phyloP scores from a whole-genome alignment of 2,329 filamentous ascomycete species.

The Xylariaceae sp. region DNA sequence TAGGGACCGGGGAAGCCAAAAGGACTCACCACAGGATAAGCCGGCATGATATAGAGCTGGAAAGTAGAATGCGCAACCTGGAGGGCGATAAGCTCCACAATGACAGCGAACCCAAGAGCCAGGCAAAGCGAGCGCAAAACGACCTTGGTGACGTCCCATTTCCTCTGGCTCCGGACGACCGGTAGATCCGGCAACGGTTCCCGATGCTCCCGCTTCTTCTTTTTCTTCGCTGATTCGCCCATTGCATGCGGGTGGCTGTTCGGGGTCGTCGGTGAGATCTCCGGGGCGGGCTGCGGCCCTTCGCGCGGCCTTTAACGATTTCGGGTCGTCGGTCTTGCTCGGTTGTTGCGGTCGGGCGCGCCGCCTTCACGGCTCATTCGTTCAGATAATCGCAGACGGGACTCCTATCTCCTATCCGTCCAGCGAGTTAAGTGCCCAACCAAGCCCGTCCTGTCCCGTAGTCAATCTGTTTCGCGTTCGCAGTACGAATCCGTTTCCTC shows the following conservation, averaged over 20 bases:
- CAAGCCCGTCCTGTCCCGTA: too few species aligned
- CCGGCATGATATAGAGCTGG: background rate
- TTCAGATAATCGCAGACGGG: too few species aligned
- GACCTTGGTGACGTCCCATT: slow-evolving; percentile 28
- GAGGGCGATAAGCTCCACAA: slow-evolving; percentile 14
- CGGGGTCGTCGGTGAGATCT: too few species aligned
- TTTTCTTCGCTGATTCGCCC: slow-evolving; percentile 4
- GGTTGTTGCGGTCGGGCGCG: slow-evolving; percentile 1
- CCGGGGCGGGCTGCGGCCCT: too few species aligned
- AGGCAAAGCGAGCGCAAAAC: slow-evolving; percentile 22
- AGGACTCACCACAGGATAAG: slow-evolving; percentile 11
- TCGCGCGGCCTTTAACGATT: too few species aligned
- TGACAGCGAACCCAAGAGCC: slow-evolving; percentile 9
- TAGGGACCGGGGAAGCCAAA: too few species aligned
- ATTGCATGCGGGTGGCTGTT: slow-evolving; percentile 6
- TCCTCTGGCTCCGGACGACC: slow-evolving; percentile 17
- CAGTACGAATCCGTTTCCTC: too few species aligned
- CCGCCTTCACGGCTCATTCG: slow-evolving; percentile 19
- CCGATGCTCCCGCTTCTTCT: background rate
- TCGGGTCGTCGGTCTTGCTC: background rate
- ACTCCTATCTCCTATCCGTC: too few species aligned
- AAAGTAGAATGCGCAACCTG: background rate
- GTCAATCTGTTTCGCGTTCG: too few species aligned
- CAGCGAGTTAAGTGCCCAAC: too few species aligned
- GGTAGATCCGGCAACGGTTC: slow-evolving; percentile 18